phyloP scores from a whole-genome alignment of 2,329 filamentous ascomycete genomes.

The Aspergillus pseudotamarii region DNA sequence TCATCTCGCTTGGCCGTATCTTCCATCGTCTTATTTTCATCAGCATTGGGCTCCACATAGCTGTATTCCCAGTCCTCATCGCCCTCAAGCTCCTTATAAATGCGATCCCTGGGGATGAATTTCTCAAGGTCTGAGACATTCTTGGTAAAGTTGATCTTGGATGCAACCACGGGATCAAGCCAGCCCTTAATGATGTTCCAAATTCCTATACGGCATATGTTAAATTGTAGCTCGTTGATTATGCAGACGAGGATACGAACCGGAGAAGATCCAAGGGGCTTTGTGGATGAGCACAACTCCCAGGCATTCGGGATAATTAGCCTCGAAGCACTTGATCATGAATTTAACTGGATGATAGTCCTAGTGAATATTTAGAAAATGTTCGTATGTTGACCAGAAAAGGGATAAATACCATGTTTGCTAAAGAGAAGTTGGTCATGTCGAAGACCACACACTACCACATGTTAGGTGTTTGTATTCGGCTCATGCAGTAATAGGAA shows the following conservation, averaged over 20 bases:
- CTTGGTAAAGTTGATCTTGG: slow-evolving; percentile 92
- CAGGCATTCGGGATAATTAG: slow-evolving; percentile 93
- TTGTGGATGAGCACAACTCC: slow-evolving; percentile 93
- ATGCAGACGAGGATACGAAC: slow-evolving; percentile 46
- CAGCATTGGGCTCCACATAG: slow-evolving; percentile 74
- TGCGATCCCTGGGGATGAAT: slow-evolving; percentile 71
- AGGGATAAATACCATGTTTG: slow-evolving; percentile 74
- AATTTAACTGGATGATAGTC: slow-evolving; percentile 97
- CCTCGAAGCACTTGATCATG: slow-evolving; percentile 99
- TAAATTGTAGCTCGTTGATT: background rate
- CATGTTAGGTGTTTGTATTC: slow-evolving; percentile 17
- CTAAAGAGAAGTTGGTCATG: slow-evolving; percentile 89
- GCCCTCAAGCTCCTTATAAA: slow-evolving; percentile 83
- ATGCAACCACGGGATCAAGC: slow-evolving; percentile 94
- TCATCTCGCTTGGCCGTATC: slow-evolving; percentile 65
- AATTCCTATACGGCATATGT: slow-evolving; percentile 61
- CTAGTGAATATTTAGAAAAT: slow-evolving; percentile 40
- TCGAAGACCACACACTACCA: slow-evolving; percentile 86
- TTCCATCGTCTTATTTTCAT: slow-evolving; percentile 77
- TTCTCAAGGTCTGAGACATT: slow-evolving; percentile 74
- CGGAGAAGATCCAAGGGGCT: slow-evolving; percentile 95
- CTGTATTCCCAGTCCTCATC: slow-evolving; percentile 81
- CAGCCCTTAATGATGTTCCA: slow-evolving; percentile 95
- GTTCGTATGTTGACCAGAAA: background rate
- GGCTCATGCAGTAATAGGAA: background rate